Conservation (phyloP, 768 basidiomycete species). For the Leccinellum albellum region DNA sequence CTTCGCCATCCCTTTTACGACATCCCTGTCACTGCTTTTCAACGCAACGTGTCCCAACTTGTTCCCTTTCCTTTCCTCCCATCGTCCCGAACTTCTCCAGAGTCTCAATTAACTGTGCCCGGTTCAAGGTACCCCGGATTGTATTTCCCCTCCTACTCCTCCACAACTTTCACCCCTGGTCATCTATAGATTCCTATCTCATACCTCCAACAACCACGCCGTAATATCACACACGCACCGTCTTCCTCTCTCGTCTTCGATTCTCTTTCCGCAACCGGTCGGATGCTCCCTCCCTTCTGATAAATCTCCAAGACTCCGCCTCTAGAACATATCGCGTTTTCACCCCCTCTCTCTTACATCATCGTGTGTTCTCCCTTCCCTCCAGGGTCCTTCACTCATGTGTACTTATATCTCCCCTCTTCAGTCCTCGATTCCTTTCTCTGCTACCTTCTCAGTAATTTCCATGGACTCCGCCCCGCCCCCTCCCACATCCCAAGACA, state of each 20-base stretch:
- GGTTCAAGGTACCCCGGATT: conserved; percentile 29
- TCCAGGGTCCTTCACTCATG: conserved; percentile 18
- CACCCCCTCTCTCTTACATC: conserved; percentile 14
- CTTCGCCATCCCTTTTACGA: conserved; percentile 24
- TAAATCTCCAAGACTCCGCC: conserved; percentile 18
- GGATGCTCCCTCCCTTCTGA: conserved; percentile 12
- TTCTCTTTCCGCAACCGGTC: conserved; percentile 23
- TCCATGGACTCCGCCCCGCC: conserved; percentile 24
- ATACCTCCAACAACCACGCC: conserved; percentile 13
- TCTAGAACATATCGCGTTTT: conserved; percentile 18
- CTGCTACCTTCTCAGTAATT: conserved; percentile 7
- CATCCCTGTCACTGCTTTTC: conserved; percentile 19
- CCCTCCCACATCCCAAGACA: conserved; percentile 29
- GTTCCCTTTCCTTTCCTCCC: conserved; percentile 18
- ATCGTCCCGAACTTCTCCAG: too few species aligned
- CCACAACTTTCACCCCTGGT: conserved; percentile 15
- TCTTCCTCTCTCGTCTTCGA: conserved; percentile 17
- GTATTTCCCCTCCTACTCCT: conserved; percentile 17
- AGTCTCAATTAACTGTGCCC: conserved; percentile 22
- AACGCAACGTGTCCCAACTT: conserved; percentile 17
- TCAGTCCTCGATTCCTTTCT: conserved; percentile 16
- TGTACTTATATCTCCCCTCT: conserved; percentile 29
- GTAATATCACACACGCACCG: conserved; percentile 25
- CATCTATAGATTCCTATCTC: conserved; percentile 30
- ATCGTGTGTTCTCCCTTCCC: conserved; percentile 17